Percentiles rank a stretch among this genome's conserved stretches.
Evolutionary conservation across 140 eudicot genomes (phyloP).

Genomic region (Stevia rebaudiana): DNA sequence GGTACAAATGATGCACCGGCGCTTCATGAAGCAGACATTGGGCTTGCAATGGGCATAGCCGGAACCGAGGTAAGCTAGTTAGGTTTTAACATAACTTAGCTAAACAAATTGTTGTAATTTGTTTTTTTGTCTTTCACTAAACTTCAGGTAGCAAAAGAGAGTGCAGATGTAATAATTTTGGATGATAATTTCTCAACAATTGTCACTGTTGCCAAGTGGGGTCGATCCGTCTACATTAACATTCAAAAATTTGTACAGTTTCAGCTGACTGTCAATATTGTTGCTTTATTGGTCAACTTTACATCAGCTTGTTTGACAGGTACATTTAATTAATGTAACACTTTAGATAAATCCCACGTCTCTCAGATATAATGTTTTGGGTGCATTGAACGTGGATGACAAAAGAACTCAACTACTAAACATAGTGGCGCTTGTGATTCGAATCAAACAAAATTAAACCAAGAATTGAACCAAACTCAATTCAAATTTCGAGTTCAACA

Average conservation of each 20-base stretch:
- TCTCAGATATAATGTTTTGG: no score
- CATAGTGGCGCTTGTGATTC: no score
- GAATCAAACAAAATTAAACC: no score
- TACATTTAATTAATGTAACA: no score
- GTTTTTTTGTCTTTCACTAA: neutral
- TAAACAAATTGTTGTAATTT: no score
- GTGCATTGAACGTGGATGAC: no score
- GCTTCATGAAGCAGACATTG: slow-evolving; percentile 54
- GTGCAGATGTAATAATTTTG: slow-evolving; percentile 44
- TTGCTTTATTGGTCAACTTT: slow-evolving; percentile 57
- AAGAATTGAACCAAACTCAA: no score
- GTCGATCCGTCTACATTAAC: slow-evolving; percentile 42
- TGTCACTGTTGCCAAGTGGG: slow-evolving; percentile 55
- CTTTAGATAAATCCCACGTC: no score
- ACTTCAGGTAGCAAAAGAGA: slow-evolving; percentile 46
- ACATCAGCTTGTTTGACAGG: slow-evolving; percentile 90
- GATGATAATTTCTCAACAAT: slow-evolving; percentile 51
- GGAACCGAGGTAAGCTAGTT: slow-evolving; percentile 52
- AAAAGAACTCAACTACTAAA: no score
- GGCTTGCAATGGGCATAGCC: slow-evolving; percentile 51
- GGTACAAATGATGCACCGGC: slow-evolving; percentile 77
- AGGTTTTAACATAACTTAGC: slow-evolving; percentile 6
- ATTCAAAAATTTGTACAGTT: slow-evolving; percentile 50
- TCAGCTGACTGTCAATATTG: slow-evolving; percentile 50
- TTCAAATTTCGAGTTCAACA: no score